Evolutionary conservation across 2,329 filamentous ascomycete species (phyloP), one percentile per base, ranked within the genome.

Genomic region (Penicillium sp.): DNA sequence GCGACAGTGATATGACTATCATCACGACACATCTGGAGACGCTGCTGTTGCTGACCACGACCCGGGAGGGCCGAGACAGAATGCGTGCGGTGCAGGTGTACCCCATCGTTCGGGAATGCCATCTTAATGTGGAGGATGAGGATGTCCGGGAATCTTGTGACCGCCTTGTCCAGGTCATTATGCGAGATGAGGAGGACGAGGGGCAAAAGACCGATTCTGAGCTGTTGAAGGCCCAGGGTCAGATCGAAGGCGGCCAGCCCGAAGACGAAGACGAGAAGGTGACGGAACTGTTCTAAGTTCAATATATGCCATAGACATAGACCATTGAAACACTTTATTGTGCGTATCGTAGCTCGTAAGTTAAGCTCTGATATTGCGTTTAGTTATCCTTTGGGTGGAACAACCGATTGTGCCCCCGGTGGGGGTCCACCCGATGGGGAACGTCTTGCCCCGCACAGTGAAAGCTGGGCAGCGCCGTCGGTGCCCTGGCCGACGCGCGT

Each of bases 1-100:
- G 92, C 35, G 93, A 98, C 56, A 70, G 78, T 3, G 89, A 96
- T 62, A 69, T 73, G 13, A 80, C 81, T 41, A 93, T 95, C 56
- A 78, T 96, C 46, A 82, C 87, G 65, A 93, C 88, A 2, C 91
- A 97, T 67, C 72, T 98, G 18, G 93, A 98, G 73, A 95, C 90
- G 1, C 69, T 98, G 47, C 79, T 91, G 49, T 73, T 98, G 15
- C 71, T 98, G 50, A 91, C 88, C 0, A 91, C 87, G 5, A 92
- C 88, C 6, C 78, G 82, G 6, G 77, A 84, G 59, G 89, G 86
- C 1, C 80, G 92, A 52, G 87, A 95, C 6, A 73, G 81, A 47
- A 76, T 97, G 78, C 80, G 90, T 15, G 74, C 79, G 15, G 77
- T 92, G 40, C 88, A 89, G 61, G 88, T 95, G 1, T 98, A 98